A percentile compares a stretch with the other conserved stretches of the same genome.
Conservation (phyloP, 2,329 filamentous ascomycete genomes). For the Fusarium longipes region DNA sequence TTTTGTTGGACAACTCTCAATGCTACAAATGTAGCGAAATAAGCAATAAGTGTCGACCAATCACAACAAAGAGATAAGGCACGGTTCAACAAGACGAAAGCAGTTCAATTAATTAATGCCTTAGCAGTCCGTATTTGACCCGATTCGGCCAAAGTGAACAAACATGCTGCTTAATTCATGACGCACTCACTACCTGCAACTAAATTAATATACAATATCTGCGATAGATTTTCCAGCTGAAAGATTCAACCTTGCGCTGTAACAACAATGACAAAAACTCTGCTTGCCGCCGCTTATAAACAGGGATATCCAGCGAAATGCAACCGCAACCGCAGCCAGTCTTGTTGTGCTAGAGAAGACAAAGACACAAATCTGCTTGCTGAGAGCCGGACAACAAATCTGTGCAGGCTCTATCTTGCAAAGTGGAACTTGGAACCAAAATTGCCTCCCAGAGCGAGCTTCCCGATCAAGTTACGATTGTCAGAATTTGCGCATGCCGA, state of each 20-base stretch:
- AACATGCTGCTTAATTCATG: background rate
- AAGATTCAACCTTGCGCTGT: background rate
- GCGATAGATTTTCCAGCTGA: background rate
- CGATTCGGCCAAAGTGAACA: background rate
- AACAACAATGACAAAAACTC: background rate
- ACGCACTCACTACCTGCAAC: background rate
- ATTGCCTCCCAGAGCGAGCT: conserved; percentile 7
- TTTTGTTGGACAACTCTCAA: background rate
- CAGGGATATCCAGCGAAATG: background rate
- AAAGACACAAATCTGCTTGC: background rate
- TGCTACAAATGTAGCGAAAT: background rate
- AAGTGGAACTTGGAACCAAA: conserved; percentile 15
- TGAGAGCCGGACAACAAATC: background rate
- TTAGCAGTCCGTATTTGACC: background rate
- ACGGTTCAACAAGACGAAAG: background rate
- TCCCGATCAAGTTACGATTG: conserved; percentile 24
- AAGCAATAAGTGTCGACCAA: background rate
- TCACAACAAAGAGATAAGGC: background rate
- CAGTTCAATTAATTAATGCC: background rate
- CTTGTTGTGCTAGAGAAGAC: background rate
- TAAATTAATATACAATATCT: background rate
- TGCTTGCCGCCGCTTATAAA: background rate
- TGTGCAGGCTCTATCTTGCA: conserved; percentile 2
- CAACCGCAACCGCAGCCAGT: background rate
- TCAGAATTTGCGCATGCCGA: conserved; percentile 24